Evolutionary conservation across 2,329 filamentous ascomycete species (phyloP).

Genomic region (Colletotrichum sp.): DNA sequence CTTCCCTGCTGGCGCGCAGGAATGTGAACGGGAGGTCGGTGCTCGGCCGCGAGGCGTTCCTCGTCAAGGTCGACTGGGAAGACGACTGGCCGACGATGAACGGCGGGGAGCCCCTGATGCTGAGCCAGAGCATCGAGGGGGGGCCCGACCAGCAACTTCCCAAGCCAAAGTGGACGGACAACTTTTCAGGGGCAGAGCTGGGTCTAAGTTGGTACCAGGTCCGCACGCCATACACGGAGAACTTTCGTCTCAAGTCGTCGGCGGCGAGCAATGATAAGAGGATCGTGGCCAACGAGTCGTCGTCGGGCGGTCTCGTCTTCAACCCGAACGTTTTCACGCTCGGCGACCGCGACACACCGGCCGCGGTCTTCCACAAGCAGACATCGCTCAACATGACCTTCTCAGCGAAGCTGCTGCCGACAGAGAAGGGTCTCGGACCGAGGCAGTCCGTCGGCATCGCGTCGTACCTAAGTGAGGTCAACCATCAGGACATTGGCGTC

Average conservation of each 20-base stretch:
- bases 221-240: conserved; percentile 11
- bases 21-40: conserved; percentile 20
- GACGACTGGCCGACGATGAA: conserved; percentile 28
- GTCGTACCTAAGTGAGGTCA: conserved; percentile 28
- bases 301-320: conserved; percentile 29
- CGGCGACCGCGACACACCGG: conserved; percentile 31
- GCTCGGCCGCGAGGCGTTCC: conserved; percentile 26
- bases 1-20: conserved; percentile 24
- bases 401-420: conserved; percentile 23
- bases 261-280: neutral
- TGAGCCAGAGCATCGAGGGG: conserved; percentile 5
- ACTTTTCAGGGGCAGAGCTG: neutral
- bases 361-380: conserved; percentile 32
- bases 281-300: neutral
- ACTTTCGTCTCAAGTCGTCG: neutral
- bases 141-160: neutral
- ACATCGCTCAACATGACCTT: conserved; percentile 35
- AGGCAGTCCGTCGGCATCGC: conserved; percentile 29
- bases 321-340: conserved; percentile 31
- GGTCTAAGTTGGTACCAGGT: conserved; percentile 9
- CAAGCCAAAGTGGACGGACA: neutral
- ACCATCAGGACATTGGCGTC: conserved; percentile 30
- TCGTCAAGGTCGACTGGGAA: conserved; percentile 25
- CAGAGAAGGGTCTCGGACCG: conserved; percentile 17
- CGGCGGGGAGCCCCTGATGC: conserved; percentile 17